phyloP scores from a whole-genome alignment of 148 eudicot species.

The Rhododendron mucronatum region DNA sequence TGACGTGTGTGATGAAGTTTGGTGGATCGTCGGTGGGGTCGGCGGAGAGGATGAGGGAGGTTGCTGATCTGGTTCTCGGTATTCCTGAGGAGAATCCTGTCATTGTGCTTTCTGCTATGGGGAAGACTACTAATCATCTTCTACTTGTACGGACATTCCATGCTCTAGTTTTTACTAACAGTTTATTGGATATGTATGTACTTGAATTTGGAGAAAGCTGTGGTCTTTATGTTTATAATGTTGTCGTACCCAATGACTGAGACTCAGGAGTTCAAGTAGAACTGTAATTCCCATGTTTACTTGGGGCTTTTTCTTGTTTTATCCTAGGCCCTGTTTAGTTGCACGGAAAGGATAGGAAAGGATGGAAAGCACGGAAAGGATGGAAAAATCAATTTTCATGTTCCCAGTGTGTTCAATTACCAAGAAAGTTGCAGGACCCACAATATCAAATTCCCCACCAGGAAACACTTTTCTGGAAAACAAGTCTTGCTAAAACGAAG shows the following conservation, averaged over 20 bases:
- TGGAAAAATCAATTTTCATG: neutral
- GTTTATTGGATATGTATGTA: neutral
- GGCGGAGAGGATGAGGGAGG: conserved; percentile 45
- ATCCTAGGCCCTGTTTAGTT: neutral
- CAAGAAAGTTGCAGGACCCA: neutral
- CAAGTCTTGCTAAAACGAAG: neutral
- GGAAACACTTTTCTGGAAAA: too few species aligned
- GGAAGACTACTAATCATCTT: conserved; percentile 53
- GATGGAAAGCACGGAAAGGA: neutral
- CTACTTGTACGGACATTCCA: conserved; percentile 23
- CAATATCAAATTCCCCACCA: neutral
- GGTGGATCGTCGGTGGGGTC: conserved; percentile 51
- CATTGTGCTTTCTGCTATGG: conserved; percentile 62
- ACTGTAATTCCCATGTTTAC: too few species aligned
- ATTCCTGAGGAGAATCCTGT: conserved; percentile 48
- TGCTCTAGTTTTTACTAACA: neutral
- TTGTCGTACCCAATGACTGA: neutral
- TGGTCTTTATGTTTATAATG: neutral
- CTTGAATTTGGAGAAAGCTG: too few species aligned
- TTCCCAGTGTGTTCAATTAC: neutral
- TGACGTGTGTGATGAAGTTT: conserved; percentile 48
- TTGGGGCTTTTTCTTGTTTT: too few species aligned
- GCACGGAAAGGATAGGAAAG: neutral
- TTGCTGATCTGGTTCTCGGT: conserved; percentile 41
- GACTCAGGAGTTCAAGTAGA: neutral